Percentiles rank a stretch among this genome's conserved stretches.
Conservation (phyloP, 2,329 filamentous ascomycete species). For the Penicillium sp. region DNA sequence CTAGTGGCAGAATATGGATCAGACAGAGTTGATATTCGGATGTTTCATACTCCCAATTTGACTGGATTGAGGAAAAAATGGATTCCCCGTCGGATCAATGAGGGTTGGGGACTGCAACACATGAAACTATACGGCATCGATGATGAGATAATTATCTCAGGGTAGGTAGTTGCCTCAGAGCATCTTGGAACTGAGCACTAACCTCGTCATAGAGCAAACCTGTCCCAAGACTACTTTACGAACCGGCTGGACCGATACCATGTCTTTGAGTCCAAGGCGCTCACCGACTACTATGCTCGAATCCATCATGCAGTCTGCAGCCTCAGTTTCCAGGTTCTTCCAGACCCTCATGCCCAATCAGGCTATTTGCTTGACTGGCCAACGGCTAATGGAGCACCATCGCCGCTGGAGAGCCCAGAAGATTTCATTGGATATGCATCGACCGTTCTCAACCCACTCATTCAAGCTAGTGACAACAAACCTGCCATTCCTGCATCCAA, state of each 20-base stretch:
- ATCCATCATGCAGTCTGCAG: slow-evolving; percentile 72
- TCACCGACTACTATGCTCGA: slow-evolving; percentile 74
- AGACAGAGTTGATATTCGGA: slow-evolving; percentile 81
- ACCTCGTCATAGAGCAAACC: slow-evolving; percentile 59
- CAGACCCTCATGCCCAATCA: slow-evolving; percentile 41
- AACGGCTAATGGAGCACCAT: slow-evolving; percentile 63
- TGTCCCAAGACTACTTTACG: slow-evolving; percentile 92
- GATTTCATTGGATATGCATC: slow-evolving; percentile 66
- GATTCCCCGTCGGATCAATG: slow-evolving; percentile 85
- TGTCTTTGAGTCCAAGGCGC: slow-evolving; percentile 69
- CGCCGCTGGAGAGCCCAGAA: slow-evolving; percentile 64
- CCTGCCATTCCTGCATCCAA: slow-evolving; percentile 29
- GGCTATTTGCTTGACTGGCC: slow-evolving; percentile 67
- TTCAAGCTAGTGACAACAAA: slow-evolving; percentile 48
- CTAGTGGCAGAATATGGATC: slow-evolving; percentile 78
- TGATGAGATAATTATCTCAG: slow-evolving; percentile 90
- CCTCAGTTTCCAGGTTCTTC: slow-evolving; percentile 74
- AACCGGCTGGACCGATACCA: slow-evolving; percentile 95
- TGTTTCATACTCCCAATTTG: slow-evolving; percentile 97
- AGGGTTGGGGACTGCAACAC: slow-evolving; percentile 96
- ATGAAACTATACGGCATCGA: slow-evolving; percentile 98
- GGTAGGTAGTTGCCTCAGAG: slow-evolving; percentile 46
- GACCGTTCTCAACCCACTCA: slow-evolving; percentile 58
- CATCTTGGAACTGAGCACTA: slow-evolving; percentile 1
- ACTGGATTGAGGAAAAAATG: slow-evolving; percentile 77